phyloP scores from a whole-genome alignment of 148 eudicot species.

The Vaccinium myrtillus region DNA sequence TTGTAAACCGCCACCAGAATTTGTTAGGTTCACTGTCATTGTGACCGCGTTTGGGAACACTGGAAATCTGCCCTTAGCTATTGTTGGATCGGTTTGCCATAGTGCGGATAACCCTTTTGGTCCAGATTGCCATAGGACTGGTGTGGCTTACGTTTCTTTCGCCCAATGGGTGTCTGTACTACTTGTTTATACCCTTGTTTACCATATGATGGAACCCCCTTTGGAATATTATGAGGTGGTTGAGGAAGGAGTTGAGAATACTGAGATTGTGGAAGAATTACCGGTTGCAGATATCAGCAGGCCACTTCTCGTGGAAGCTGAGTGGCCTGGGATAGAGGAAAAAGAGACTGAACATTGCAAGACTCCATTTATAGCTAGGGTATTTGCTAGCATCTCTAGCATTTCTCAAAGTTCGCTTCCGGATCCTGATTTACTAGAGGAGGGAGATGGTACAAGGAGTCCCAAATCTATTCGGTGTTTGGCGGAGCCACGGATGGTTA shows the following conservation, averaged over 20 bases:
- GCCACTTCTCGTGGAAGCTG: conserved; percentile 87
- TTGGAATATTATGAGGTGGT: conserved; percentile 23
- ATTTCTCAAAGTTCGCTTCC: conserved; percentile 45
- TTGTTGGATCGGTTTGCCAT: conserved; percentile 26
- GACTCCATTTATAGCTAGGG: conserved; percentile 70
- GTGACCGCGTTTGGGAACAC: conserved; percentile 43
- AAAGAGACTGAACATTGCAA: conserved; percentile 72
- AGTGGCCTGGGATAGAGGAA: conserved; percentile 95
- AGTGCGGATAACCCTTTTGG: conserved; percentile 23
- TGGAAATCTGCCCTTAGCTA: conserved; percentile 22
- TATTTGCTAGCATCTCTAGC: conserved; percentile 42
- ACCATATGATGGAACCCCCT: conserved; percentile 33
- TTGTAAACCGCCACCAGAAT: conserved; percentile 77
- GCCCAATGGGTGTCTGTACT: conserved; percentile 24
- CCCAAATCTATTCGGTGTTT: conserved; percentile 55
- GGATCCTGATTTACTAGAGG: conserved; percentile 42
- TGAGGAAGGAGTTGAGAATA: conserved; percentile 21
- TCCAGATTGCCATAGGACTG: conserved; percentile 20
- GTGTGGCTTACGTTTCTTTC: conserved; percentile 26
- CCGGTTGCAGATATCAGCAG: conserved; percentile 46
- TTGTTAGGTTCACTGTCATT: conserved; percentile 62
- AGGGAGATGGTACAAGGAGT: conserved; percentile 39
- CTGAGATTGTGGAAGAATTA: conserved; percentile 36
- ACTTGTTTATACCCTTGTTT: conserved; percentile 26
- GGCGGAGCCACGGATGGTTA: conserved; percentile 68